phyloP scores from a whole-genome alignment of 2,329 filamentous ascomycete species.

The Penicillium palitans region DNA sequence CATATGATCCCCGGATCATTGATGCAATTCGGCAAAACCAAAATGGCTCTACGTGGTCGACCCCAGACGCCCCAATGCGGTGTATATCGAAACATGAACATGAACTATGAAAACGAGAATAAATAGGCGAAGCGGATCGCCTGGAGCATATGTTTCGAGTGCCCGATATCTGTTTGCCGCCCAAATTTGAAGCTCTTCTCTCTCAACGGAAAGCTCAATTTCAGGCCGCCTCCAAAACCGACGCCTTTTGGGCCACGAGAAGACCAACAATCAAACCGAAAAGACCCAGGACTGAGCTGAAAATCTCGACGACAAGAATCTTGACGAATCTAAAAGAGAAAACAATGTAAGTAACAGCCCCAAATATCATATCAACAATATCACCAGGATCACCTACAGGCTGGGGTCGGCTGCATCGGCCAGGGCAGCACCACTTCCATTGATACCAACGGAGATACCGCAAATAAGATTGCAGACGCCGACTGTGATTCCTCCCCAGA shows the following conservation, averaged over 20 bases:
- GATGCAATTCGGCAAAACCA: constrained; percentile 30
- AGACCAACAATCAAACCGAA: constrained; percentile 96
- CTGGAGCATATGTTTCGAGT: constrained; percentile 3
- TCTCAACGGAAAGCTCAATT: background rate
- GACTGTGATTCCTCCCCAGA: constrained; percentile 94
- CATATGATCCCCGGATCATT: constrained; percentile 27
- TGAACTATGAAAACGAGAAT: constrained; percentile 24
- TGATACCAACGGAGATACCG: constrained; percentile 95
- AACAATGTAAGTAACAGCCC: constrained; percentile 4
- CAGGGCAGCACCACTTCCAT: constrained; percentile 92
- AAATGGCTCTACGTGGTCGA: constrained; percentile 33
- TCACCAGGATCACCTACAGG: constrained; percentile 61
- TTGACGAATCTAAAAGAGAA: constrained; percentile 78
- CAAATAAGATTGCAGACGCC: constrained; percentile 95
- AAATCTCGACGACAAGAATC: constrained; percentile 98
- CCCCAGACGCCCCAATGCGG: constrained; percentile 41
- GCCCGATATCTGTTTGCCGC: constrained; percentile 15
- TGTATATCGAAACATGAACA: constrained; percentile 37
- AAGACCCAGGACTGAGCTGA: constrained; percentile 93
- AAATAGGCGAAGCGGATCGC: constrained; percentile 23
- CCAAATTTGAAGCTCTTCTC: constrained; percentile 20
- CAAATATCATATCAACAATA: background rate
- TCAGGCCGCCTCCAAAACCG: constrained; percentile 59
- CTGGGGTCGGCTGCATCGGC: constrained; percentile 91
- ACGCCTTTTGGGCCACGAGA: constrained; percentile 79